Evolutionary conservation across 495 filamentous ascomycete genomes (phyloP), one percentile per base, ranked within the genome.

Genomic region (Aspergillus heteromorphus): DNA sequence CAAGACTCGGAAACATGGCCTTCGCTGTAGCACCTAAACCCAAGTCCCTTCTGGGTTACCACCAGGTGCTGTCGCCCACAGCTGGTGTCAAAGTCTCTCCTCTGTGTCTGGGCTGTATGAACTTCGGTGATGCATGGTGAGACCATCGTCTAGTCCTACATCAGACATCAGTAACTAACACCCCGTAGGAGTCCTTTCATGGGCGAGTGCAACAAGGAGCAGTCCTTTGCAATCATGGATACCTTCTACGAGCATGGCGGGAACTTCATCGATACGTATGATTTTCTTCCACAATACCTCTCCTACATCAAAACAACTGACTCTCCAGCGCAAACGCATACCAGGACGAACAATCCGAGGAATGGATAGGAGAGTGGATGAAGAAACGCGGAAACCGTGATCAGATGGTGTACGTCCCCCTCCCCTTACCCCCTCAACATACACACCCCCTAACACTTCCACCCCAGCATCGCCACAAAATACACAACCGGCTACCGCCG

Each of bases 321-420:
- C 17, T 45, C 10, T 31, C 14, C 14, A 58, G 56, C 16, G 56
- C 56, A 21, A 54, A 54, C 40, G 48, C 47, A 18, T 58, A 58
- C 21, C 56, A 58, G 16, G 25, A 52, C 4, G 49, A 38, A 6
- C n/a, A 58, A 11, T 57, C 55, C 4, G 56, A 58, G 21, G 6
- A 36, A 20, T 58, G 56, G 56, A 58, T 58, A n/a, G 56, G 56
- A 4, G 56, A 58, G 20, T 58, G 56, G 56, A 58, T 58, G 56
- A 40, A 58, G 31, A 16, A 27, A 13, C 56, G 50, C 5, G 42
- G 42, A n/a, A 58, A 53, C 27, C 50, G 56, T 3, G 50, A 58
- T 20, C 56, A 58, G 50, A 49, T 58, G 45, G 56, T 58, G 50
- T 57, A 53, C 8, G 53, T 53, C 11, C 25, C 11, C 18, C 18